Percentiles rank a stretch among this genome's conserved stretches.
These are phyloP conservation scores for Populus alba DNA, from an alignment of 345 rosid genomes.

Conservation along the genomic window DNA sequence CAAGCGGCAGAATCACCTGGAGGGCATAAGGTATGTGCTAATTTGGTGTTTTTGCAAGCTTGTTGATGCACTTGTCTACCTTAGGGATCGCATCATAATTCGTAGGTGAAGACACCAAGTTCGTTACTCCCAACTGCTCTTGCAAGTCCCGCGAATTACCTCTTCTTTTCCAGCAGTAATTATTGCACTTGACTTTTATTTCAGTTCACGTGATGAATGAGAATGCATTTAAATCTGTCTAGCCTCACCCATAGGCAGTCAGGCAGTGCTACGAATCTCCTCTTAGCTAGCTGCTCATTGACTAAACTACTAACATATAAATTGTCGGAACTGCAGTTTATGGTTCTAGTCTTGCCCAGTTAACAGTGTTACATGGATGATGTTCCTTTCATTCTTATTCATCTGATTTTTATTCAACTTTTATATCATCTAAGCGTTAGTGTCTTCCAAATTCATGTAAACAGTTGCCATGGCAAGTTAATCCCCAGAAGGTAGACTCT, in stretches of 20 bases:
- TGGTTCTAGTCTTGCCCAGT: background rate
- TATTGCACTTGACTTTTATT: no score
- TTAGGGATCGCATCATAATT: background rate
- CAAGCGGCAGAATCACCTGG: conserved; percentile 34
- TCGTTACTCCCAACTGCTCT: no score
- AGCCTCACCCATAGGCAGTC: background rate
- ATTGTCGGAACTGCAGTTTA: background rate
- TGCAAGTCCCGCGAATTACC: no score
- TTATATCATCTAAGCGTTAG: background rate
- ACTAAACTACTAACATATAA: background rate
- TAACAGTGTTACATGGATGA: background rate
- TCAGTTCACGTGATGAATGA: background rate
- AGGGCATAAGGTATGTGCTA: conserved; percentile 37
- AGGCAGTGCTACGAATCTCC: no score
- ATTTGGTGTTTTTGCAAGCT: background rate
- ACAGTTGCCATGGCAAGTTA: conserved; percentile 42
- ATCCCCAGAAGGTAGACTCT: conserved; percentile 35
- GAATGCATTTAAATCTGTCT: background rate
- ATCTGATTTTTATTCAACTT: no score
- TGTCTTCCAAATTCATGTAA: background rate
- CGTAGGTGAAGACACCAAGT: no score
- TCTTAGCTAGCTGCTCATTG: background rate
- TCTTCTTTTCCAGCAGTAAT: no score
- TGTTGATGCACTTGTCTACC: background rate
- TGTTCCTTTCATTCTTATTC: background rate